Evolutionary conservation across 164 flowering plant genomes (phyloP).

Genomic region (Vitis rotundifolia): DNA sequence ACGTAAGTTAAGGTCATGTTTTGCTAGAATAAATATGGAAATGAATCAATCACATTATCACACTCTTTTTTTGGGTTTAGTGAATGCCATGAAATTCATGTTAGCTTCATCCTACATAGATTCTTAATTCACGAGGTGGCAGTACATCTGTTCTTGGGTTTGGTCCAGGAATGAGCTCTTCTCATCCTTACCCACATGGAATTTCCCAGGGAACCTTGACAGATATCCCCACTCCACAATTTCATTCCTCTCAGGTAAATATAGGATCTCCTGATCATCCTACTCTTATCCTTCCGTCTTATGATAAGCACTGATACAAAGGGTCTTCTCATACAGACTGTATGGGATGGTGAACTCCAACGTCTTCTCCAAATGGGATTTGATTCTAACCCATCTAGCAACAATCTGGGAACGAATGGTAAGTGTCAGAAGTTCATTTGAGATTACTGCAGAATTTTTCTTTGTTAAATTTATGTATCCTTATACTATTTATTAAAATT

Average conservation of each 20-base stretch:
- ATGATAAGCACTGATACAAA: conserved; percentile 3
- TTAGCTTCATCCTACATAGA: conserved; percentile 22
- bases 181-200: conserved; percentile 41
- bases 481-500: too few relatives aligned
- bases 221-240: conserved; percentile 39
- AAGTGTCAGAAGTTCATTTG: conserved; percentile 3
- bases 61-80: too few relatives aligned
- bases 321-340: conserved; percentile 23
- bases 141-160: conserved; percentile 45
- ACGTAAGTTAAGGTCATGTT: conserved; percentile 45
- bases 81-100: too few relatives aligned
- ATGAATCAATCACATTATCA: too few relatives aligned
- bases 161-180: conserved; percentile 39
- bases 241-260: conserved; percentile 54
- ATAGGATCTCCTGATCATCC: neutral
- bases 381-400: conserved; percentile 41
- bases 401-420: conserved; percentile 60
- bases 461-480: too few relatives aligned
- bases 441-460: neutral
- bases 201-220: conserved; percentile 37
- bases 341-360: conserved; percentile 71
- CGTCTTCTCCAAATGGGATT: conserved; percentile 69
- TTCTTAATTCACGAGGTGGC: conserved; percentile 50
- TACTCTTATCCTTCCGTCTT: neutral
- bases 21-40: too few relatives aligned